phyloP scores from a whole-genome alignment of 768 basidiomycete genomes.

The Leucogyrophana mollusca region DNA sequence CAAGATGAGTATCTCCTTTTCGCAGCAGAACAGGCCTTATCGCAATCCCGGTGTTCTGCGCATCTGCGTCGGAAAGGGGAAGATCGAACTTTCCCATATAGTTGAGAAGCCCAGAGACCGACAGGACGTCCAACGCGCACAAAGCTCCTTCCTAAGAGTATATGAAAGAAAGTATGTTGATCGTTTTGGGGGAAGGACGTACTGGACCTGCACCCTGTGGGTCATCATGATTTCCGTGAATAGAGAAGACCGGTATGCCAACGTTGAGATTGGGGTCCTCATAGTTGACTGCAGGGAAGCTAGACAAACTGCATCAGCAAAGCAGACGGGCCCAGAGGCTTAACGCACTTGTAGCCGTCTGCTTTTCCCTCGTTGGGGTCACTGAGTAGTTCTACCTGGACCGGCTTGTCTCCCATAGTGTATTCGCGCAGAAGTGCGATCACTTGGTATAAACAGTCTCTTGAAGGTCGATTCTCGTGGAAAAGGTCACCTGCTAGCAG shows the following conservation, averaged over 20 bases:
- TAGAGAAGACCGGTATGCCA: constrained; percentile 96
- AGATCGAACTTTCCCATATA: constrained; percentile 98
- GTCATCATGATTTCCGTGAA: constrained; percentile 99
- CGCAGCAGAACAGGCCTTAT: constrained; percentile 88
- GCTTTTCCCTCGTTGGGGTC: constrained; percentile 91
- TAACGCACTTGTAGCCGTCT: constrained; percentile 74
- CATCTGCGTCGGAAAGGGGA: constrained; percentile 64
- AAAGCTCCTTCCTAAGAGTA: constrained; percentile 84
- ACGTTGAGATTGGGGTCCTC: constrained; percentile 96
- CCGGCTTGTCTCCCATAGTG: constrained; percentile 82
- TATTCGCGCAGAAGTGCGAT: constrained; percentile 90
- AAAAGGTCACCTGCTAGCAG: constrained; percentile 95
- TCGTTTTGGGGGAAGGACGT: constrained; percentile 24
- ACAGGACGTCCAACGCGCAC: constrained; percentile 92
- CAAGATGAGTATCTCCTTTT: constrained; percentile 86
- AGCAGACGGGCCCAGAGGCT: neutral
- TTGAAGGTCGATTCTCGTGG: constrained; percentile 94
- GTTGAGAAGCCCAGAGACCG: constrained; percentile 90
- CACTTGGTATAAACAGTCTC: constrained; percentile 86
- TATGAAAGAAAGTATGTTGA: neutral
- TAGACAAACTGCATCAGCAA: constrained; percentile 26
- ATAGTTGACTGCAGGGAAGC: constrained; percentile 96
- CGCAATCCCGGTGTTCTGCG: constrained; percentile 71
- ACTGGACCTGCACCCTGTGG: constrained; percentile 95
- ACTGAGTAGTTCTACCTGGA: constrained; percentile 89